These are phyloP conservation scores for Curvularia lunata DNA, from an alignment of 2,329 filamentous ascomycete genomes.

Conservation along the genomic window DNA sequence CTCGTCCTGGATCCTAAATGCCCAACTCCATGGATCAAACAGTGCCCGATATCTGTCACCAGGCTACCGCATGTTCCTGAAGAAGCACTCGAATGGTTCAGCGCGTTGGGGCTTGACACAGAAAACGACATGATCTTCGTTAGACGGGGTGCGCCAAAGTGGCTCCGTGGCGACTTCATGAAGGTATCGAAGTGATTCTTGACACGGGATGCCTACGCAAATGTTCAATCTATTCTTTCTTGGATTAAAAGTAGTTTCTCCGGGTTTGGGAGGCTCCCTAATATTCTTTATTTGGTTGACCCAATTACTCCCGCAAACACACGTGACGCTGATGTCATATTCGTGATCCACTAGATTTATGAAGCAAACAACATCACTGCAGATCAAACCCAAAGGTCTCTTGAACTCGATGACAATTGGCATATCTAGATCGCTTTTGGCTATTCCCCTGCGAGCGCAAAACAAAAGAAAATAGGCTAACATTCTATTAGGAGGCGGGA, in stretches of 20 bases:
- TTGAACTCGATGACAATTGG: neutral
- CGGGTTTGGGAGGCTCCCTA: neutral
- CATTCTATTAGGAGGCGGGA: neutral
- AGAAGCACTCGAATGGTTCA: conserved; percentile 15
- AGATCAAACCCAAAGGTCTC: neutral
- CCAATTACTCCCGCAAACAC: neutral
- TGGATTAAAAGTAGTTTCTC: neutral
- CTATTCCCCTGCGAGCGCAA: neutral
- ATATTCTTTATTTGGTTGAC: neutral
- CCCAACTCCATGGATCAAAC: conserved; percentile 12
- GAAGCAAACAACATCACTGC: neutral
- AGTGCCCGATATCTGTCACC: conserved; percentile 15
- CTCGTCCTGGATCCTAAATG: conserved; percentile 15
- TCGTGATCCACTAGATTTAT: neutral
- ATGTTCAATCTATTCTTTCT: neutral
- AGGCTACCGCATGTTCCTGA: conserved; percentile 17
- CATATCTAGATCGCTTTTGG: neutral
- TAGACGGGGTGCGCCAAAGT: conserved; percentile 14
- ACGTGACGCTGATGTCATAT: conserved; percentile 10
- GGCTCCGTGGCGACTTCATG: conserved; percentile 17
- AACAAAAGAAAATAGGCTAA: neutral
- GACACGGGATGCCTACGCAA: neutral
- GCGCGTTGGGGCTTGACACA: conserved; percentile 12
- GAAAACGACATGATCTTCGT: conserved; percentile 22
- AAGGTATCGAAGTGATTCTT: conserved; percentile 8